Percentiles rank a stretch among this genome's conserved stretches.
phyloP scores from a whole-genome alignment of 1,284 basidiomycete genomes.

The Mycosarcoma maydis region DNA sequence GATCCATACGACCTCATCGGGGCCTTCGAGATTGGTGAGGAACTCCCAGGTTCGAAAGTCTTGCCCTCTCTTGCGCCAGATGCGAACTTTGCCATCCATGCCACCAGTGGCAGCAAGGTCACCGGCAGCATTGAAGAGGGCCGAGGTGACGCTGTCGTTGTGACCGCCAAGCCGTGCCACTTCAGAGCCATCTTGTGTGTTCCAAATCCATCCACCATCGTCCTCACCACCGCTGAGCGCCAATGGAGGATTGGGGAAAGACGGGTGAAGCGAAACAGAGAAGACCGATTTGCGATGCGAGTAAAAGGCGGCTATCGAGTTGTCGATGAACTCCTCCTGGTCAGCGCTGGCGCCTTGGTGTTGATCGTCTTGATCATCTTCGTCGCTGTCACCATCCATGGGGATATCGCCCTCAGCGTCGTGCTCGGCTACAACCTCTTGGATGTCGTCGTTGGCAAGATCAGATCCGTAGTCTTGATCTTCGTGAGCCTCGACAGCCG shows the following conservation, averaged over 20 bases:
- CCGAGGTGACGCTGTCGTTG: constrained; percentile 85
- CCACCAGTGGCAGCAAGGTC: constrained; percentile 93
- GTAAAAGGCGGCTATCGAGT: constrained; percentile 65
- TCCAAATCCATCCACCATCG: constrained; percentile 93
- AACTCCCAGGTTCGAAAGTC: constrained; percentile 88
- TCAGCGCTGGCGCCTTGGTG: constrained; percentile 30
- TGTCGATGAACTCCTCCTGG: constrained; percentile 58
- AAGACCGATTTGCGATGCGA: constrained; percentile 75
- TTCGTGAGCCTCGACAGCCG: constrained; percentile 33
- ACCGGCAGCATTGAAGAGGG: constrained; percentile 85
- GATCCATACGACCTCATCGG: constrained; percentile 94
- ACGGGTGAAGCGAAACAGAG: constrained; percentile 79
- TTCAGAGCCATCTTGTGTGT: constrained; percentile 81
- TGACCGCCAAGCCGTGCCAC: constrained; percentile 88
- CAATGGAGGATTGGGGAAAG: constrained; percentile 78
- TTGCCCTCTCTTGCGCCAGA: constrained; percentile 75
- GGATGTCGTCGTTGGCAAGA: constrained; percentile 43
- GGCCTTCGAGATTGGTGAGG: constrained; percentile 87
- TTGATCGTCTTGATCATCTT: constrained; percentile 3
- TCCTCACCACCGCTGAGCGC: constrained; percentile 94
- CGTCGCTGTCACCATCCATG: constrained; percentile 46
- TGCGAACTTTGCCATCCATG: constrained; percentile 92
- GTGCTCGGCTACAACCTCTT: constrained; percentile 47
- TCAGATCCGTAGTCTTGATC: constrained; percentile 42
- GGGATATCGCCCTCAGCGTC: constrained; percentile 44